Evolutionary conservation across 176 grass and related monocot genomes (phyloP), one percentile per base, ranked within the genome.

Genomic region (Saccharum spontaneum): DNA sequence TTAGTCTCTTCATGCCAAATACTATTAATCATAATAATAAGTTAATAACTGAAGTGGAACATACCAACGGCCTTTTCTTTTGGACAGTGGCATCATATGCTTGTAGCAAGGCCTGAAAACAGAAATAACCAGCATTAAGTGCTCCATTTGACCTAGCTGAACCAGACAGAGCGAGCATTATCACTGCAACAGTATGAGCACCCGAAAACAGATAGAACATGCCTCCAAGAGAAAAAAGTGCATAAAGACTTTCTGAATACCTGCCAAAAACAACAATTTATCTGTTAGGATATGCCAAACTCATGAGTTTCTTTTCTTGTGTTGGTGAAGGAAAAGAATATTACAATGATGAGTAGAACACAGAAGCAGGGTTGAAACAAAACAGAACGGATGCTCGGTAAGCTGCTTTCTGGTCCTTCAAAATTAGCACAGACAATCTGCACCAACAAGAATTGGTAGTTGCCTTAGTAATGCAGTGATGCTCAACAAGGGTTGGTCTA

Each of bases 91-190:
- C 85, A 89, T 83, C 81, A 94, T 94, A 95, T 90, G 90, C 70
- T 76, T 92, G 86, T 68, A 86, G 60, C 83, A 95, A 82, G 30
- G 93, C 91, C 86, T 90, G 80, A 87, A 98, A 98, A 92, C 91
- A 94, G 91, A 95, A 83, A 98, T 98, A 95, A 82, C 97, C 93
- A 86, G 97, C 93, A 98, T 95, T 98, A 85, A 98, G 81, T 69
- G 78, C 86, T 82, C 91, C 97, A 90, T 98, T 98, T 86, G 97
- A 95, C 83, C 93, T 90, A 91, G 93, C 91, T 64, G 97, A 98
- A 89, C 93, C 93, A 89, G 93, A 95, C 37, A 98, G 88, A 31
- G 89, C 88, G 76, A 98, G 81, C 96, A 98, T 89, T 86, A 98
- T 90, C 88, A 88, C 88, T 67, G 96, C 82, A 76, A 92, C 40